Percentiles rank a stretch among this genome's conserved stretches.
Evolutionary conservation across 306 rosid species (phyloP).

Genomic region (Fragaria ananassa): DNA sequence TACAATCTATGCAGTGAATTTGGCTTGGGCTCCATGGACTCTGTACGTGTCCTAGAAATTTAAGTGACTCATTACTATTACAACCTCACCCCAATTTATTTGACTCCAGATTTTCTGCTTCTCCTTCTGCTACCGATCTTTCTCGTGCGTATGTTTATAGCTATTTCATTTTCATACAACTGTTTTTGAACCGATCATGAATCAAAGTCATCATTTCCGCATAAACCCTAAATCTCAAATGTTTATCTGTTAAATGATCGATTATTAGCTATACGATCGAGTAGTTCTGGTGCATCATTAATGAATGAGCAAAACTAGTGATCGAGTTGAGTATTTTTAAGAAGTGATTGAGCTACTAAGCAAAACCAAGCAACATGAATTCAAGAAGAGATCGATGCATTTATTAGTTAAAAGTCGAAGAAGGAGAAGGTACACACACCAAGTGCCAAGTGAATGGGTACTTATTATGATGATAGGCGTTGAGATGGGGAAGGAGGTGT

Average conservation of each 20-base stretch:
- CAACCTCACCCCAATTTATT: background rate
- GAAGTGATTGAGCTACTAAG: background rate
- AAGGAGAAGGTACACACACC: conserved; percentile 11
- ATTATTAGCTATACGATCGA: background rate
- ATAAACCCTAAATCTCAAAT: background rate
- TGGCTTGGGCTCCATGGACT: conserved; percentile 1
- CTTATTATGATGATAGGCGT: conserved; percentile 59
- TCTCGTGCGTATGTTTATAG: background rate
- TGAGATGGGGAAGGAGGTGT: conserved; percentile 33
- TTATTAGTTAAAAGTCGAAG: conserved; percentile 18
- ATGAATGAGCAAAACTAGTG: background rate
- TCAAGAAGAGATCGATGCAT: no score
- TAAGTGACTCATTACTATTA: background rate
- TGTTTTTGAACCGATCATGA: background rate
- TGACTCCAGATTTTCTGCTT: background rate
- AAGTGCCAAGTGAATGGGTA: conserved; percentile 14
- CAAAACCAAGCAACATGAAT: conserved; percentile 4
- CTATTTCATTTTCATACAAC: background rate
- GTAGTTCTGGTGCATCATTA: background rate
- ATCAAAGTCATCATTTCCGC: background rate
- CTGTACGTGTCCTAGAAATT: background rate
- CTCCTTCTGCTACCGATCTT: background rate
- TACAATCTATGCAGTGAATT: conserved; percentile 13
- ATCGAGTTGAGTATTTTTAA: background rate
- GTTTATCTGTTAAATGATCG: background rate